Evolutionary conservation across 257 asterid genomes (phyloP).

Genomic region (Solanum peruvianum): DNA sequence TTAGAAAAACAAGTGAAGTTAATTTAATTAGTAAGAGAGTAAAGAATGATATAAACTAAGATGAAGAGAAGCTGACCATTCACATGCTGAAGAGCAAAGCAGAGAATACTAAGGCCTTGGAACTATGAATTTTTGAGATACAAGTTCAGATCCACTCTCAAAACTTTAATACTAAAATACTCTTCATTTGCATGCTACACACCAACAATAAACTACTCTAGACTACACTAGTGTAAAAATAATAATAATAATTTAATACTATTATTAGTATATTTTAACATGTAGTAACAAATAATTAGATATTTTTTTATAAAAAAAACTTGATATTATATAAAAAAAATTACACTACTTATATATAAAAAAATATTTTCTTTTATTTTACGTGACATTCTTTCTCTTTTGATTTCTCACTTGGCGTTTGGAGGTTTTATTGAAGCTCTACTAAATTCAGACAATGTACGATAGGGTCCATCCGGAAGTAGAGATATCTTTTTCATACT

Average conservation of each 20-base stretch:
- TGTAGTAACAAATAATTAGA: neutral
- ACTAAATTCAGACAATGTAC: neutral
- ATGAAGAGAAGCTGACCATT: neutral
- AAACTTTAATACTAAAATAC: neutral
- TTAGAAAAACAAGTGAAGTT: neutral
- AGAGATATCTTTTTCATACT: neutral
- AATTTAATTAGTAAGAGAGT: neutral
- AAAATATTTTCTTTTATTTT: neutral
- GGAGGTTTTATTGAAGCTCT: neutral
- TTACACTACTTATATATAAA: neutral
- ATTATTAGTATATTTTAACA: neutral
- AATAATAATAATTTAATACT: neutral
- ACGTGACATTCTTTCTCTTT: neutral
- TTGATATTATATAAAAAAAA: neutral
- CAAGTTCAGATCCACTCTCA: conserved; percentile 42
- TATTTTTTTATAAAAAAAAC: neutral
- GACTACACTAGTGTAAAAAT: neutral
- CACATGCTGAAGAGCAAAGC: conserved; percentile 2
- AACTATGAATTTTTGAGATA: conserved; percentile 19
- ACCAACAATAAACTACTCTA: neutral
- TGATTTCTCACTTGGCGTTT: neutral
- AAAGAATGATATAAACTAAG: neutral
- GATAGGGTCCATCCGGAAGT: neutral
- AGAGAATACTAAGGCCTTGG: conserved; percentile 23
- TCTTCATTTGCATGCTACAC: conserved; percentile 29